Percentiles rank a stretch among this genome's conserved stretches.
Evolutionary conservation across 73 alveolate species (phyloP).

Genomic region (Paraurostyla sp.): DNA sequence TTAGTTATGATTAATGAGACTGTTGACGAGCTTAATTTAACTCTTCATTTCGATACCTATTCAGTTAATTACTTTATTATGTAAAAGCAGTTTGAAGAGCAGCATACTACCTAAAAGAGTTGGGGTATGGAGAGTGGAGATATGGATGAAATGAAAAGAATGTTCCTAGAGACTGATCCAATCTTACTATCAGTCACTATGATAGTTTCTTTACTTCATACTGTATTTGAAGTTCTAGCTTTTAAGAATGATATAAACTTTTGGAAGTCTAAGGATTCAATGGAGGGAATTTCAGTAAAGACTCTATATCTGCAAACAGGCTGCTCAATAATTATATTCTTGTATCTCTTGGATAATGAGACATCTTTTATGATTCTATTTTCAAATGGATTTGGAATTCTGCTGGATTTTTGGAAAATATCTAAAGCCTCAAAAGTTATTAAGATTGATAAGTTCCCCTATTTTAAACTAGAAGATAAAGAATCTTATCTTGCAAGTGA

Average conservation of each 20-base stretch:
- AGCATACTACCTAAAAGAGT: conserved; percentile 24
- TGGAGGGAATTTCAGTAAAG: conserved; percentile 82
- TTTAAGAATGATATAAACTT: conserved; percentile 84
- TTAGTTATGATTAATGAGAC: conserved; percentile 72
- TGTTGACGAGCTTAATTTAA: conserved; percentile 57
- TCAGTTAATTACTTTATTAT: conserved; percentile 62
- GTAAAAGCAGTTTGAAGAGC: conserved; percentile 66
- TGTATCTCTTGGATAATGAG: conserved; percentile 83
- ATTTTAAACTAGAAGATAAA: conserved; percentile 70
- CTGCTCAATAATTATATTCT: conserved; percentile 73
- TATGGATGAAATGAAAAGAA: conserved; percentile 83
- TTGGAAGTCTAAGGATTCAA: conserved; percentile 80
- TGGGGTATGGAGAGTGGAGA: conserved; percentile 77
- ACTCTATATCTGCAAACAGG: conserved; percentile 69
- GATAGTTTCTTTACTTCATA: conserved; percentile 89
- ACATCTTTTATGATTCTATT: conserved; percentile 80
- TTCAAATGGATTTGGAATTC: conserved; percentile 74
- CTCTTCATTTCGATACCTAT: conserved; percentile 72
- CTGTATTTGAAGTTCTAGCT: conserved; percentile 93
- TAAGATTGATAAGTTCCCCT: conserved; percentile 74
- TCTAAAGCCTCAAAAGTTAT: conserved; percentile 74
- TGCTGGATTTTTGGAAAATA: conserved; percentile 83
- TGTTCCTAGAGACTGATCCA: conserved; percentile 90
- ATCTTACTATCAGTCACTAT: conserved; percentile 82
- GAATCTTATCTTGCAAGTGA: conserved; percentile 68